Evolutionary conservation across 2,329 filamentous ascomycete genomes (phyloP), one percentile per base, ranked within the genome.

Genomic region (Alternaria alternata): DNA sequence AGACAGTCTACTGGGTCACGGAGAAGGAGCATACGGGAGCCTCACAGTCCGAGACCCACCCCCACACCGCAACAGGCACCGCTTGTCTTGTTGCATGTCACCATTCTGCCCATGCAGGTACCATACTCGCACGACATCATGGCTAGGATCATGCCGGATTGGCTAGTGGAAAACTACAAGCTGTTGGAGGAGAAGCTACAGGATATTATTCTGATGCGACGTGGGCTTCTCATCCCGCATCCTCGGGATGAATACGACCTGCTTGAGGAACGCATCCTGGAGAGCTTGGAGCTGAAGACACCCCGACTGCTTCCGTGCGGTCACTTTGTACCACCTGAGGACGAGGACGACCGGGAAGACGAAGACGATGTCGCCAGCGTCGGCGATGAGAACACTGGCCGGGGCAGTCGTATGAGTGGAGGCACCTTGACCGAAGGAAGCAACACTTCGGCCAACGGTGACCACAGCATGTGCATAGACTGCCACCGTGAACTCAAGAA

Each of bases 241-340:
- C 92, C 92, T 1, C 87, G 91, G 67, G 89, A 90, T 57, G 91
- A 94, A 74, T 94, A 91, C 70, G 91, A 94, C 75, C 80, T 92
- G 57, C 84, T 95, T 0, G 91, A 94, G 78, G 91, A 94, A 79
- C 84, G 91, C 28, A 82, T 94, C 34, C 81, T 94, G 3, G 91
- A 94, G 76, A 88, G 89, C 2, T 79, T 94, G 46, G 91, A 93
- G 74, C 81, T 94, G 16, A 89, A 88, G 1, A 81, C 89, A 30
- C 90, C 90, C 3, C 84, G 89, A 3, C 88, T 94, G 43, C 83
- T 92, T 7, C 89, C 90, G 69, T 93, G 91, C 67, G 91, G 91
- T 0, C 91, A 94, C 74, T 94, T 93, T 60, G 84, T 92, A 1
- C 75, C 69, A 22, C 68, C 71, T 7, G 70, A 70, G 3, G 66